Evolutionary conservation across 2,329 filamentous ascomycete species (phyloP), one percentile per base, ranked within the genome.

Genomic region (Rhinocladiella similis): DNA sequence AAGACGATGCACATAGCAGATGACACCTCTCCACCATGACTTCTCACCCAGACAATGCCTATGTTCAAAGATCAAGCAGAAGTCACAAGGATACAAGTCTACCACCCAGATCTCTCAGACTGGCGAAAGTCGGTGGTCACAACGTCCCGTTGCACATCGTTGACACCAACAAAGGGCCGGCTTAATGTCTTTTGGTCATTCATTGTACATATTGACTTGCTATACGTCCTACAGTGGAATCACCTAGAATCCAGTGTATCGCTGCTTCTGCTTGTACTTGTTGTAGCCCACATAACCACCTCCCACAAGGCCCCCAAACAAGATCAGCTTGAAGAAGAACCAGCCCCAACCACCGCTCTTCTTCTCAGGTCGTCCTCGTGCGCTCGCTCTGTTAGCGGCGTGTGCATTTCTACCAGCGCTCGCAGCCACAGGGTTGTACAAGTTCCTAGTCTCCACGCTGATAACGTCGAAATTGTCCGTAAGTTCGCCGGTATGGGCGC

Each of bases 381-480:
- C 61, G 50, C 66, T 61, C 36, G 66, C 67, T 35, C 66, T 47
- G 16, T 53, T 58, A 16, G 58, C 51, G n/a, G 62, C 50, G 20
- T 56, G 53, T 47, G 50, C 36, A 22, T 42, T 47, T 39, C 54
- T 48, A 63, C 53, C 66, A 56, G 41, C 65, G 65, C 50, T 67
- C 61, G 58, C 69, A 63, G 45, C 67, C 61, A 53, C 65, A 46
- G 58, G 83, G 66, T 83, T 86, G 78, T 97, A 97, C 60, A 99
- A 79, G 74, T 97, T 99, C 79, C 88, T 89, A 55, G 93, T 87
- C 62, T 86, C 80, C 67, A 99, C 83, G 49, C 85, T 88, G 71
- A 97, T 85, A 73, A 99, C 95, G 76, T 99, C 94, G 80, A 97
- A 93, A 80, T 96, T 96, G 77, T 99, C 94, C 74, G 87, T 91